Percentiles rank a stretch among this genome's conserved stretches.
Evolutionary conservation across 768 basidiomycete genomes (phyloP).

Genomic region (Cyathus striatus): DNA sequence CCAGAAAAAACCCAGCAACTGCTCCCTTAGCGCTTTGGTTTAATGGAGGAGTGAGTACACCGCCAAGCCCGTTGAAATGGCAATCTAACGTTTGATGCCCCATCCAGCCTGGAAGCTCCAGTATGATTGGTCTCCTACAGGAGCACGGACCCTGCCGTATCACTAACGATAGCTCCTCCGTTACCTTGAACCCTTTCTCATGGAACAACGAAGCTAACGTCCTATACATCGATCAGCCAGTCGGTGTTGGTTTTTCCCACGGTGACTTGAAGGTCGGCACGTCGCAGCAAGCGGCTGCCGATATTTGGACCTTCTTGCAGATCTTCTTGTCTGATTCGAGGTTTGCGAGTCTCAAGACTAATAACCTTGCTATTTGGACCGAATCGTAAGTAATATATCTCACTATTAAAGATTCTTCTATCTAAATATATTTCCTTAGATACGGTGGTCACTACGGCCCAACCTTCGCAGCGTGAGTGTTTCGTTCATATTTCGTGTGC

Average conservation of each 20-base stretch:
- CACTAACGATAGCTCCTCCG: constrained; percentile 44
- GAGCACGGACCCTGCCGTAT: constrained; percentile 74
- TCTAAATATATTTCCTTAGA: constrained; percentile 22
- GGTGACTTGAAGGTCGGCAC: constrained; percentile 44
- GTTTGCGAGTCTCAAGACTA: constrained; percentile 41
- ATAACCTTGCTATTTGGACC: constrained; percentile 56
- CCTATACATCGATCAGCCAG: constrained; percentile 61
- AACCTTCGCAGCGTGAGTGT: constrained; percentile 48
- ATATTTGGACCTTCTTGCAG: constrained; percentile 61
- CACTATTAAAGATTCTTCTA: not conserved
- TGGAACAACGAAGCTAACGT: constrained; percentile 58
- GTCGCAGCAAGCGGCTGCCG: constrained; percentile 47
- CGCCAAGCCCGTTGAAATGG: no score
- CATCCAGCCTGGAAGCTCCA: constrained; percentile 46
- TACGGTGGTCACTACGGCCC: constrained; percentile 74
- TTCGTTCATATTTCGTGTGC: not conserved
- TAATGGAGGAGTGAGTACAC: constrained; percentile 62
- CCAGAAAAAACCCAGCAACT: constrained; percentile 53
- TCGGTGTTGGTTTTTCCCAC: constrained; percentile 61
- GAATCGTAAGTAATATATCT: constrained; percentile 38
- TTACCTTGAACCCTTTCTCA: constrained; percentile 46
- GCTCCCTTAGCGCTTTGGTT: constrained; percentile 67
- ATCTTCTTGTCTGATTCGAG: constrained; percentile 52
- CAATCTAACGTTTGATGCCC: not conserved
- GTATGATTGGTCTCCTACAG: constrained; percentile 65